phyloP scores from a whole-genome alignment of 2,329 filamentous ascomycete genomes.

The Neophaeococcomyces mojaviensis region DNA sequence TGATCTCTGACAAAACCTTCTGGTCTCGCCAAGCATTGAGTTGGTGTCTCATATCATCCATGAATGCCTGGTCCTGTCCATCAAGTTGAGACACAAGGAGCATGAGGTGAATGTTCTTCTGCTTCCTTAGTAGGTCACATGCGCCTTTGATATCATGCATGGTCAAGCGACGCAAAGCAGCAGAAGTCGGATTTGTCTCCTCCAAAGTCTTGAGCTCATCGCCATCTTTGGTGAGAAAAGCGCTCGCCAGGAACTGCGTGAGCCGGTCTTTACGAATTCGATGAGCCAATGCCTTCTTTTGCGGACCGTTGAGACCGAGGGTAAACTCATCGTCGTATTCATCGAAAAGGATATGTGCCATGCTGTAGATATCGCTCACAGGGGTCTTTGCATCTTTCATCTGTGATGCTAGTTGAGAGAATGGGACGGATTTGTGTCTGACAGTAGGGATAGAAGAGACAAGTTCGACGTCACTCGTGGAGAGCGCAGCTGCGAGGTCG shows the following conservation, averaged over 20 bases:
- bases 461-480: slow-evolving; percentile 33
- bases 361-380: slow-evolving; percentile 62
- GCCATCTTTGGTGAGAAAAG: slow-evolving; percentile 52
- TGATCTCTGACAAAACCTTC: slow-evolving; percentile 80
- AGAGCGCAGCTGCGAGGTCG: slow-evolving; percentile 12
- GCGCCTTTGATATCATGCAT: slow-evolving; percentile 74
- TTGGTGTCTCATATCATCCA: slow-evolving; percentile 69
- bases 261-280: slow-evolving; percentile 44
- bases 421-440: slow-evolving; percentile 26
- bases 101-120: slow-evolving; percentile 74
- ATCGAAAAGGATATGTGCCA: slow-evolving; percentile 79
- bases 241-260: slow-evolving; percentile 35
- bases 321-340: slow-evolving; percentile 41
- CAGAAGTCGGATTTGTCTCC: slow-evolving; percentile 56
- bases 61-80: slow-evolving; percentile 55
- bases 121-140: slow-evolving; percentile 68
- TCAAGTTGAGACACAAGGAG: slow-evolving; percentile 78
- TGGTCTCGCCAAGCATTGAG: slow-evolving; percentile 76
- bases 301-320: slow-evolving; percentile 30
- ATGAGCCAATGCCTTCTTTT: slow-evolving; percentile 33
- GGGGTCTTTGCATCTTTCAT: slow-evolving; percentile 26
- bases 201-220: slow-evolving; percentile 25
- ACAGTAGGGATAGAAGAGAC: slow-evolving; percentile 54
- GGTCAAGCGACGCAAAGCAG: slow-evolving; percentile 68
- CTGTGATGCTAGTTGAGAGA: slow-evolving; percentile 27